These are phyloP conservation scores for Pachysandra terminalis DNA, from an alignment of 164 flowering plant genomes.

Conservation along the genomic window DNA sequence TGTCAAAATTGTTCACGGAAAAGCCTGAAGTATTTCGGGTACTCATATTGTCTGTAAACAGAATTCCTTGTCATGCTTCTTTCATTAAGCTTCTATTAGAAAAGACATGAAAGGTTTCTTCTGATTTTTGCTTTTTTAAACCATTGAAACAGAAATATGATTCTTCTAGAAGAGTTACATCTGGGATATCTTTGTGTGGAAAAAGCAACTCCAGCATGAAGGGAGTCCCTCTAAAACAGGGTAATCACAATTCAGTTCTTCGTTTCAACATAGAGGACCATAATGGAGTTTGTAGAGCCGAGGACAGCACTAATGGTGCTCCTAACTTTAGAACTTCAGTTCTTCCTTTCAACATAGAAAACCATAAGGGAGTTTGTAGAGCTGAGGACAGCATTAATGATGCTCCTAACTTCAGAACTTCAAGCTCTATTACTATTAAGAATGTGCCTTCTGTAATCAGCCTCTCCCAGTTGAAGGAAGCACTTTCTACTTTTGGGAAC, in stretches of 20 bases:
- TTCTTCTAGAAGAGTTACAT: conserved; percentile 4
- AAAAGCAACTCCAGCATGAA: conserved; percentile 8
- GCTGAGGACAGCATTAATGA: background rate
- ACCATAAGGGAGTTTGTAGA: conserved; percentile 10
- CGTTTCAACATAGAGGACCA: background rate
- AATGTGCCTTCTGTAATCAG: conserved; percentile 24
- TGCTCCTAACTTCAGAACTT: conserved; percentile 3
- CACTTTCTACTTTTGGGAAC: conserved; percentile 22
- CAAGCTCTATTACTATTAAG: conserved; percentile 23
- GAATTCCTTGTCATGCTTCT: background rate
- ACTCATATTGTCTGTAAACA: background rate
- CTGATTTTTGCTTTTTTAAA: background rate
- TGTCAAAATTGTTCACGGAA: conserved; percentile 27
- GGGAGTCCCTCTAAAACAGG: background rate
- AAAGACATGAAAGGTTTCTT: background rate
- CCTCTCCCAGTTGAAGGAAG: conserved; percentile 20
- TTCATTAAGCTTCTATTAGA: background rate
- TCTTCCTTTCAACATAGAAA: too few species aligned
- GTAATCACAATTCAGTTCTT: conserved; percentile 1
- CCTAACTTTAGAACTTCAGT: too few species aligned
- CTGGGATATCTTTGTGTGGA: background rate
- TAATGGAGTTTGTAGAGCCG: conserved; percentile 9
- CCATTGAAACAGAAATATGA: conserved; percentile 17
- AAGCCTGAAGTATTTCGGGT: conserved; percentile 25
- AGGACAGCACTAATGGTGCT: background rate